Conservation (phyloP, 202 grass and related monocot species). For the Setaria viridis region DNA sequence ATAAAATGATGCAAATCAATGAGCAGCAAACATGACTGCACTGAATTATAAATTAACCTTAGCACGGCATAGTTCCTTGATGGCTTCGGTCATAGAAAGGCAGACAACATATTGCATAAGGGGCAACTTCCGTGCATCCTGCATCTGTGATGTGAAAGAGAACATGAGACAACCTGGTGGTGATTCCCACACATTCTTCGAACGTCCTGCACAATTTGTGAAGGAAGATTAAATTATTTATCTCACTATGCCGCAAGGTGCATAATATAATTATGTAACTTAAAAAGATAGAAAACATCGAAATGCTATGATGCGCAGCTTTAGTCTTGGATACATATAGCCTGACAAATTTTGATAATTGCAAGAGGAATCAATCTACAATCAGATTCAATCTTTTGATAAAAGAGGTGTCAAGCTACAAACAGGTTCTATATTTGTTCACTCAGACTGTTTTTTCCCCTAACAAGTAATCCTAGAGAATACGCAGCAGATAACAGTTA, state of each 20-base stretch:
- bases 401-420: neutral
- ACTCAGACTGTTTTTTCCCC: neutral
- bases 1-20: neutral
- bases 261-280: neutral
- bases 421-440: neutral
- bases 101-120: conserved; percentile 94
- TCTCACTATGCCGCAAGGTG: no score
- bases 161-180: conserved; percentile 89
- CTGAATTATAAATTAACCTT: conserved; percentile 48
- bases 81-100: conserved; percentile 81
- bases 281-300: neutral
- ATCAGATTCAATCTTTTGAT: neutral
- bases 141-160: conserved; percentile 92
- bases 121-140: conserved; percentile 77
- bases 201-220: conserved; percentile 56
- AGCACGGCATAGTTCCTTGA: conserved; percentile 68
- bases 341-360: neutral
- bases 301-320: neutral
- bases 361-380: neutral
- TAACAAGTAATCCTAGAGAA: neutral
- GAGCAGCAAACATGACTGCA: neutral
- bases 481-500: neutral
- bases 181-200: conserved; percentile 91
- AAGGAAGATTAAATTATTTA: neutral
- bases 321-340: neutral